Conservation (phyloP, 2,329 filamentous ascomycete species). For the Verticillium albo-atrum region DNA sequence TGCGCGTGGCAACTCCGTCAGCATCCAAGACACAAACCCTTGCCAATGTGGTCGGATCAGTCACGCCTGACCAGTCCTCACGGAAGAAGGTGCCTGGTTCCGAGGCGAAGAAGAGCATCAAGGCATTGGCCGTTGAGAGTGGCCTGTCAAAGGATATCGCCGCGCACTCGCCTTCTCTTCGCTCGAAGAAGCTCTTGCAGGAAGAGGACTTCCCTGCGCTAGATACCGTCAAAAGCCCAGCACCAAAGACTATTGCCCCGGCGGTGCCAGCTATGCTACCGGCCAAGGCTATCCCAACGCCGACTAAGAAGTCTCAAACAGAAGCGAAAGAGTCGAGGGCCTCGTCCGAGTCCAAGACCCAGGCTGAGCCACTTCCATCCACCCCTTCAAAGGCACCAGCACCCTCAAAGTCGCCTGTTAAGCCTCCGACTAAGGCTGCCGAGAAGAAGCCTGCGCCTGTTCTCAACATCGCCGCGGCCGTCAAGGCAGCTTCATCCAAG, state of each 20-base stretch:
- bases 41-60: constrained; percentile 8
- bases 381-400: not conserved
- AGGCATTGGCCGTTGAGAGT: constrained; percentile 38
- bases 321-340: constrained; percentile 12
- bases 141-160: constrained; percentile 43
- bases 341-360: constrained; percentile 13
- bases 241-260: constrained; percentile 23
- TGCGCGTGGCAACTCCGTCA: constrained; percentile 5
- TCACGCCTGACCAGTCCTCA: constrained; percentile 28
- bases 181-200: constrained; percentile 33
- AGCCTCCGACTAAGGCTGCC: constrained; percentile 20
- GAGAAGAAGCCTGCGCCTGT: constrained; percentile 36
- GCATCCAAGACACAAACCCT: constrained; percentile 18
- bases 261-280: constrained; percentile 28
- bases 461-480: constrained; percentile 46
- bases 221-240: constrained; percentile 34
- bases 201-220: constrained; percentile 62
- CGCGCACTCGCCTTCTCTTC: constrained; percentile 20
- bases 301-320: constrained; percentile 25
- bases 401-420: constrained; percentile 3
- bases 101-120: constrained; percentile 38
- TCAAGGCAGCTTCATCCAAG: constrained; percentile 28
- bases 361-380: not conserved
- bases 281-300: constrained; percentile 26
- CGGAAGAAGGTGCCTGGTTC: constrained; percentile 21